Evolutionary conservation across 1,284 basidiomycete genomes (phyloP), one percentile per base, ranked within the genome.

Genomic region (Veloporphyrellus conicus): DNA sequence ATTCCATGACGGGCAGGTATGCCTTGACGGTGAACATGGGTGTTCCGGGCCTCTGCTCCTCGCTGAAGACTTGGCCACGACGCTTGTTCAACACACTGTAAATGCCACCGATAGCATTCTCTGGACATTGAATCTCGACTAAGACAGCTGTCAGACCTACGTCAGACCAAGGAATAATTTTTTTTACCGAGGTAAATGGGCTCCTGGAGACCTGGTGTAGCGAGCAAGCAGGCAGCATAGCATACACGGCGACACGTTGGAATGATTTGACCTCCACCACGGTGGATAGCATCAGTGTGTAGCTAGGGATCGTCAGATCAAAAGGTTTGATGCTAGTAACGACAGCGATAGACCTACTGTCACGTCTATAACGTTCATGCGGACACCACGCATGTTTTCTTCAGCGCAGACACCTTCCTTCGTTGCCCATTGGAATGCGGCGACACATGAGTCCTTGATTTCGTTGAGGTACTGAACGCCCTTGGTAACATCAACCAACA

Each of bases 11-110:
- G 67, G 95, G 95, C 45, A 98, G 79, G 80, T 94, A 96, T 29
- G 94, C 94, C 84, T 98, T 99, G 75, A 99, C 90, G 49, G 92
- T 99, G 83, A 95, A 97, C 93, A 99, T 98, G 54, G 96, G 96
- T 20, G 96, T 99, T 77, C 96, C 95, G 9, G 87, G 77, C 65
- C 95, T 80, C 75, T 98, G 95, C 75, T 99, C 95, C 74, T 99
- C 91, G 60, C 86, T 90, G 82, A 95, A 94, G 59, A 99, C 96
- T 70, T 96, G 93, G 54, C 95, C 96, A 83, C 96, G 92, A 70
- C 95, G 91, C 78, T 88, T 93, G 86, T 97, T 99, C 74, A 99
- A 76, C 52, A 79, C 79, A 60, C 74, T 79, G 87, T 99, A 99
- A 76, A 99, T 94, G 79, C 96, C 96, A 72, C 96, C 96, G 62